Evolutionary conservation across 2,329 filamentous ascomycete genomes (phyloP).

Genomic region (Cyphellophora attinorum): DNA sequence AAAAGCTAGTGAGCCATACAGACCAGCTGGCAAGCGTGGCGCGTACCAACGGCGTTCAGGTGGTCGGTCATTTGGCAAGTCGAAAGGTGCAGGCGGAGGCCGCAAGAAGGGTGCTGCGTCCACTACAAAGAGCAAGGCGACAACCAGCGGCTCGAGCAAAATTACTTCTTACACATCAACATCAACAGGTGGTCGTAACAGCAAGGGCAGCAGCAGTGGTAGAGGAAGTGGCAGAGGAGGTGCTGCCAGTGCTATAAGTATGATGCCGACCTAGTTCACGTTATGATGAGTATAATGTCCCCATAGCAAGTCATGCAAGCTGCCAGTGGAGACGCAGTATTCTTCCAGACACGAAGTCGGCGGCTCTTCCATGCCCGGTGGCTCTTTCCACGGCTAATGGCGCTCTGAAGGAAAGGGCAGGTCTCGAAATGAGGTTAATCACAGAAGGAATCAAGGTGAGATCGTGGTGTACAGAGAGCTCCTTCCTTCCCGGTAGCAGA

Average conservation of each 20-base stretch:
- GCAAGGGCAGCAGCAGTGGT: background rate
- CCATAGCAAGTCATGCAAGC: background rate
- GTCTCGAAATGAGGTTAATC: no score
- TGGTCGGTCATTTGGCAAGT: no score
- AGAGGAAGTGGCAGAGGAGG: constrained; percentile 8
- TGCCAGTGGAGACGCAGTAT: background rate
- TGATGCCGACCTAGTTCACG: constrained; percentile 27
- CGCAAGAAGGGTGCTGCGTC: constrained; percentile 5
- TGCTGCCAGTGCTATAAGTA: constrained; percentile 25
- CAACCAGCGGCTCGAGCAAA: constrained; percentile 3
- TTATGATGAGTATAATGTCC: background rate
- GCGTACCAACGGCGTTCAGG: no score
- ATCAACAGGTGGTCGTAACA: background rate
- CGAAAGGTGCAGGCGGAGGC: constrained; percentile 2
- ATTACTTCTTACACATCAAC: background rate
- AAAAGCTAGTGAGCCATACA: constrained; percentile 3
- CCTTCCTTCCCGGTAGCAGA: background rate
- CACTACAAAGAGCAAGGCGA: background rate
- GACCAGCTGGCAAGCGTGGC: constrained; percentile 2
- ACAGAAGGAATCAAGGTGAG: background rate
- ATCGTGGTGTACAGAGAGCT: no score
- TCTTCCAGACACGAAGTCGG: background rate
- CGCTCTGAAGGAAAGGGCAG: no score
- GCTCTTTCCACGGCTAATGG: background rate
- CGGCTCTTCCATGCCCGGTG: background rate